These are phyloP conservation scores for Phytophthora tubulina DNA, from an alignment of 352 stramenopile species.

Conservation along the genomic window DNA sequence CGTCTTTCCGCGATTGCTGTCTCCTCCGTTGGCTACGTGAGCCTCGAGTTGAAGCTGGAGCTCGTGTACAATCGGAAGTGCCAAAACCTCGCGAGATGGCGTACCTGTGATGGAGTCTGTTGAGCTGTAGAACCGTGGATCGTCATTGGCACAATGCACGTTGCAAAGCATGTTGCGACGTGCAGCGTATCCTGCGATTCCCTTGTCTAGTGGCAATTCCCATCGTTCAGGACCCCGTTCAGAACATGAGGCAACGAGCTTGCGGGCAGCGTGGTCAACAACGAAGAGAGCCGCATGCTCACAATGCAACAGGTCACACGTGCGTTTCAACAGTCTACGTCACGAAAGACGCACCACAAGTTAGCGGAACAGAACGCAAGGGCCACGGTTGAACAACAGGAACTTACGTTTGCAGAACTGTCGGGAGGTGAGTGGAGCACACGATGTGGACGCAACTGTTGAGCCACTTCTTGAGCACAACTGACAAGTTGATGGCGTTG, in stretches of 20 bases:
- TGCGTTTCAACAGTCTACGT: constrained; percentile 54
- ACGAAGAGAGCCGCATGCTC: constrained; percentile 76
- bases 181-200: constrained; percentile 65
- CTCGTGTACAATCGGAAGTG: constrained; percentile 72
- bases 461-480: constrained; percentile 81
- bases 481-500: constrained; percentile 74
- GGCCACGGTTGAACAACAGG: not conserved
- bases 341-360: not conserved
- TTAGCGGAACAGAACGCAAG: not conserved
- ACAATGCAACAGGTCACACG: constrained; percentile 74
- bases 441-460: constrained; percentile 72
- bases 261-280: constrained; percentile 54
- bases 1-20: constrained; percentile 19
- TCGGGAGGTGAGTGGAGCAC: constrained; percentile 56
- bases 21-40: constrained; percentile 10
- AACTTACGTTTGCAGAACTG: constrained; percentile 46
- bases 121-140: constrained; percentile 79
- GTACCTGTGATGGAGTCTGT: constrained; percentile 76
- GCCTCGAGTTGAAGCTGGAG: constrained; percentile 44
- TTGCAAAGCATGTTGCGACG: constrained; percentile 70
- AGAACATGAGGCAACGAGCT: constrained; percentile 47
- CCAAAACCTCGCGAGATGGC: constrained; percentile 69
- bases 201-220: constrained; percentile 79
- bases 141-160: constrained; percentile 71
- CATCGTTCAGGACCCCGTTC: constrained; percentile 58